Base-by-base conservation (phyloP, 495 filamentous ascomycete species). In the Baudoinia panamericana region DNA sequence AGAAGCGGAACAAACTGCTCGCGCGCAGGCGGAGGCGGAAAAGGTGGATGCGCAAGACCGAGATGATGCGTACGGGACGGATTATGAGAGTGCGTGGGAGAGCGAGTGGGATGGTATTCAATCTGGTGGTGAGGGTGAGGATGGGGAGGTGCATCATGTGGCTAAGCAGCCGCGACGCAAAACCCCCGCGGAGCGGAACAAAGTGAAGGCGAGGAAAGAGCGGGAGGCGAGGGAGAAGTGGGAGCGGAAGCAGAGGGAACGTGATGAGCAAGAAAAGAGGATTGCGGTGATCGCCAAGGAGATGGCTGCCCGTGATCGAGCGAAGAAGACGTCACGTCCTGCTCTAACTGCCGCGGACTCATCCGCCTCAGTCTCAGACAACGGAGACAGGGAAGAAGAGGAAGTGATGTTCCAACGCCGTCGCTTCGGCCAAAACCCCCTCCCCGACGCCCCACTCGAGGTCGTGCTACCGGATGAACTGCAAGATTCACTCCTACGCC, bases 391-490 rank as follows among this genome's bases (percentile, higher is more conserved):
- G 19, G 69, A 71, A 50, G 65, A 56, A 57, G 63, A 71, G 19
- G 69, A 71, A 50, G 65, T 57, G 58, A 65, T 50, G 54, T 64
- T 95, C 47, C 78, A 85, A 36, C 71, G 78, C 38, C 76, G 70
- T 56, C 75, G 78, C 46, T 70, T 95, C 5, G 82, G 90, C 46
- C 90, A 42, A 72, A 66, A 39, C 9, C 21, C 25, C 23, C 55
- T 87, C 11, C 85, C 86, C 0, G 75, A 86, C 51, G 78, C 80
- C 49, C 73, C 75, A 5, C 65, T 95, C 30, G 90, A 97, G 54
- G 61, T 97, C 30, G 84, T 94, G 4, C 69, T 97, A 20, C 84
- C 85, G 2, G 88, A 95, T 51, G 90, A 97, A 59, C 68, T 97
- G 29, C 80, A 88, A 54, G 90, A 97, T 43, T 94, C 84, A 4